A percentile compares a stretch with the other conserved stretches of the same genome.
phyloP scores from a whole-genome alignment of 202 grass and related monocot genomes.

The Saccharum hybrid region DNA sequence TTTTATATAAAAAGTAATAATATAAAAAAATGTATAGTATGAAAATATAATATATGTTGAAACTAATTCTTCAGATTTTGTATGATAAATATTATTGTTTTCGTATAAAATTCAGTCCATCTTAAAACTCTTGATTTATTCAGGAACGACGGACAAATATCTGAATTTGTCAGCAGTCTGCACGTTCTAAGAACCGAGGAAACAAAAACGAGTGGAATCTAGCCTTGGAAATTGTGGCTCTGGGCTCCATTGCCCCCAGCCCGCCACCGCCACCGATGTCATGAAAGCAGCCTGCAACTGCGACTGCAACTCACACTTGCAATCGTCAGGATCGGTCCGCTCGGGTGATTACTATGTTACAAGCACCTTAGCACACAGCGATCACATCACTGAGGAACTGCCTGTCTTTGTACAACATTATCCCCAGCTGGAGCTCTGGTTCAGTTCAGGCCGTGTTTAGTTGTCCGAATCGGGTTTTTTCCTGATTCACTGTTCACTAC shows the following conservation, averaged over 20 bases:
- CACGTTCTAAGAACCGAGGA: not conserved
- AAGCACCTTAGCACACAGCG: not conserved
- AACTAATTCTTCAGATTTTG: too few relatives aligned
- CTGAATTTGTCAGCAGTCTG: not conserved
- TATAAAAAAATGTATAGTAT: too few relatives aligned
- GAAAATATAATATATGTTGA: too few relatives aligned
- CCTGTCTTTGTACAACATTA: slow-evolving; percentile 40
- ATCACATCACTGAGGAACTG: slow-evolving; percentile 42
- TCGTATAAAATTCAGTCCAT: not conserved
- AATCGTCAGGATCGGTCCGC: slow-evolving; percentile 25
- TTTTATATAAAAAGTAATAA: too few relatives aligned
- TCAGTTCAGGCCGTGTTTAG: too few relatives aligned
- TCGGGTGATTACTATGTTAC: slow-evolving; percentile 4
- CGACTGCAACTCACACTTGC: slow-evolving; percentile 18
- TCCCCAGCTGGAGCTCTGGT: not conserved
- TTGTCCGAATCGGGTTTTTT: too few relatives aligned
- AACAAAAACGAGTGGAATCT: not conserved
- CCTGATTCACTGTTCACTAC: too few relatives aligned
- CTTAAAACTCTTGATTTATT: not conserved
- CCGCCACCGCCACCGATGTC: slow-evolving; percentile 50
- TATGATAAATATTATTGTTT: not conserved
- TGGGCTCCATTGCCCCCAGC: slow-evolving; percentile 26
- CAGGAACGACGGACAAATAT: not conserved
- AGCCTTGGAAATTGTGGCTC: slow-evolving; percentile 64
- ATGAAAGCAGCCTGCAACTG: slow-evolving; percentile 59